Base-by-base conservation (phyloP, 1,139 yeast genomes). In the Magnusiomyces ingens region DNA sequence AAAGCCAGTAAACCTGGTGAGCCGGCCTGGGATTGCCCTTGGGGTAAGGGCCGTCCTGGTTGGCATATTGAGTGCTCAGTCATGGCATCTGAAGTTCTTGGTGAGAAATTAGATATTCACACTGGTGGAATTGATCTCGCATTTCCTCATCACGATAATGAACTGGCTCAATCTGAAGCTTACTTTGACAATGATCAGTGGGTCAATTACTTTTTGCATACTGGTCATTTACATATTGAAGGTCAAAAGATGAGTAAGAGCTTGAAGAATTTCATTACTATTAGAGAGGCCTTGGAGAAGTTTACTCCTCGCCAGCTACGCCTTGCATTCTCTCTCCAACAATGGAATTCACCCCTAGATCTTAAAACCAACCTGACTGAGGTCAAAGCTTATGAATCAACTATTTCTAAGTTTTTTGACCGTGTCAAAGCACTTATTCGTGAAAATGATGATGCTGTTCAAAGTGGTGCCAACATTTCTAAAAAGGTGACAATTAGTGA, bases 21-120 rank as follows among this genome's bases (percentile, higher is more conserved):
- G 73, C 99, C 99, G 18, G 79, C 82, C 47, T 93, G 99, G 98
- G 78, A 77, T 2, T 88, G 96, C 1, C 91, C 94, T 43, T 93
- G 98, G 98, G 99, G 99, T 38, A 76, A 77, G 56, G 99, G 99
- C 50, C 85, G 99, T 69, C 99, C 99, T 2, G 99, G 99, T 1
- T 93, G 99, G 99, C 99, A 93, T 68, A 93, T 93, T 69, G 99
- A 93, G 72, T 93, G 99, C 76, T 90, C 98, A 5, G 99, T 93
- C 15, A 93, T 93, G 99, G 99, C 99, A 1, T 80, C 93, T 52
- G 96, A 90, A 63, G 79, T 90, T 49, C 77, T 87, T 45, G 98
- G 98, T 1, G 72, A 79, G 38, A 77, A 78, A 55, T 85, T 94
- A 78, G 99, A 93, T 71, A 89, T 93, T 61, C 99, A 93, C 69